These are phyloP conservation scores for Sarocladiaceae sp. DNA, from an alignment of 2,329 filamentous ascomycete genomes.

Conservation along the genomic window DNA sequence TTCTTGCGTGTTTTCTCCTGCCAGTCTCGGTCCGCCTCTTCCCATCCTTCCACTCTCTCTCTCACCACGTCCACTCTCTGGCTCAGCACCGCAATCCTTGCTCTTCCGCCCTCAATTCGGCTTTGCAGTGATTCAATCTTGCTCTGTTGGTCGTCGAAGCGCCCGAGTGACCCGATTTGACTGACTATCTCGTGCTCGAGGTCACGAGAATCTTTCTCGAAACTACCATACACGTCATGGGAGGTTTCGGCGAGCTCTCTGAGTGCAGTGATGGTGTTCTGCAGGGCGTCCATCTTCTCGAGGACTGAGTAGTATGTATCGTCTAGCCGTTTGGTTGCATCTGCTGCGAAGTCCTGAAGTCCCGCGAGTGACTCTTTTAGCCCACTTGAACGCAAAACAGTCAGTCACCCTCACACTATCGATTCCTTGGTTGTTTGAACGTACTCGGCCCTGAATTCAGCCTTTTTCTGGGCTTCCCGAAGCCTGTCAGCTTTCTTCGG, in stretches of 20 bases:
- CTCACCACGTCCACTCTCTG: conserved; percentile 59
- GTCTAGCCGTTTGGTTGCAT: conserved; percentile 61
- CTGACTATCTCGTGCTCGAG: conserved; percentile 53
- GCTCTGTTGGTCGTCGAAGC: conserved; percentile 59
- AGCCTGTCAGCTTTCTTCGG: conserved; percentile 32
- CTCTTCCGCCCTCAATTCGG: conserved; percentile 53
- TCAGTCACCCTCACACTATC: background rate
- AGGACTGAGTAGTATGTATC: conserved; percentile 68
- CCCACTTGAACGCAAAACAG: conserved; percentile 31
- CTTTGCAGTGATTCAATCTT: conserved; percentile 56
- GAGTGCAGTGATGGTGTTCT: conserved; percentile 56
- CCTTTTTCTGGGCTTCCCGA: conserved; percentile 29
- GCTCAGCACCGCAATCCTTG: conserved; percentile 53
- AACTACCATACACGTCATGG: conserved; percentile 49
- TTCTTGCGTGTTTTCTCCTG: conserved; percentile 60
- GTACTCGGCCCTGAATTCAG: conserved; percentile 26
- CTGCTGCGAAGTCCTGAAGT: conserved; percentile 54
- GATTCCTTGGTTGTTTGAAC: conserved; percentile 10
- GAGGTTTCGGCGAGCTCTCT: conserved; percentile 61
- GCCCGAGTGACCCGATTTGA: conserved; percentile 54
- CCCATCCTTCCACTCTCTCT: conserved; percentile 59
- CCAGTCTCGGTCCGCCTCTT: conserved; percentile 59
- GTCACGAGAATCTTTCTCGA: conserved; percentile 52
- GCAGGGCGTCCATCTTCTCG: conserved; percentile 59
- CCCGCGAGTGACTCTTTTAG: conserved; percentile 45